A percentile compares a stretch with the other conserved stretches of the same genome.
Conservation (phyloP, 192 early-diverging fungal species). For the Spizellomyces sp. region DNA sequence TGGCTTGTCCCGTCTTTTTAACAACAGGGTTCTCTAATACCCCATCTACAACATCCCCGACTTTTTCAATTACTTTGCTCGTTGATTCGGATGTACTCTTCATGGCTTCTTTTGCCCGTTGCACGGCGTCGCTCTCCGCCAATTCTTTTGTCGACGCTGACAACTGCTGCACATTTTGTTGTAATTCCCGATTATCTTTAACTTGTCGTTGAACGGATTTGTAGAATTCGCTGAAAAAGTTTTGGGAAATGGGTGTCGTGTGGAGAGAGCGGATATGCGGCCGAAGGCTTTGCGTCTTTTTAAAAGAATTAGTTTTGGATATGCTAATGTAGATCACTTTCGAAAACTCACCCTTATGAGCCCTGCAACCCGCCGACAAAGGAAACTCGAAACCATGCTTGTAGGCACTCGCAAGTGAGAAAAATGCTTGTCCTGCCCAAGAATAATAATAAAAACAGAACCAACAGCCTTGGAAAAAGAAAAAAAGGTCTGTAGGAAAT, state of each 20-base stretch:
- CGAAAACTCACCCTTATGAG: too few relatives aligned
- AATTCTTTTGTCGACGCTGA: slow-evolving; percentile 80
- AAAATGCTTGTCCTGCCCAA: too few relatives aligned
- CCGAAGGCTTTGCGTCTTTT: too few relatives aligned
- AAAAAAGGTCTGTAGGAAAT: too few relatives aligned
- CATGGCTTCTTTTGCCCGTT: slow-evolving; percentile 73
- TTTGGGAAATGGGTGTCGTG: slow-evolving; percentile 1
- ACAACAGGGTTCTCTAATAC: slow-evolving; percentile 62
- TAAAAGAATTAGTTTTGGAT: too few relatives aligned
- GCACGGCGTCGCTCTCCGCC: slow-evolving; percentile 83
- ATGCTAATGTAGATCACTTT: too few relatives aligned
- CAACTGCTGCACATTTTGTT: slow-evolving; percentile 88
- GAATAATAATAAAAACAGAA: too few relatives aligned
- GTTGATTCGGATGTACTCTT: slow-evolving; percentile 35
- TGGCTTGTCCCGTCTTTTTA: slow-evolving; percentile 75
- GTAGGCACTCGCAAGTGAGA: too few relatives aligned
- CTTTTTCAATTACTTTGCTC: slow-evolving; percentile 64
- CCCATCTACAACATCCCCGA: slow-evolving; percentile 55
- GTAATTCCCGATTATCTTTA: slow-evolving; percentile 92
- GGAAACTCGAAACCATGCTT: too few relatives aligned
- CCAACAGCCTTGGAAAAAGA: too few relatives aligned
- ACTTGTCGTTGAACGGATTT: slow-evolving; percentile 90
- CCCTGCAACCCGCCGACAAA: too few relatives aligned
- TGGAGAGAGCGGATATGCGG: background rate
- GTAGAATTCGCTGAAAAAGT: slow-evolving; percentile 79